Evolutionary conservation across 768 basidiomycete genomes (phyloP), one percentile per base, ranked within the genome.

Genomic region (Mycena olivaceomarginata): DNA sequence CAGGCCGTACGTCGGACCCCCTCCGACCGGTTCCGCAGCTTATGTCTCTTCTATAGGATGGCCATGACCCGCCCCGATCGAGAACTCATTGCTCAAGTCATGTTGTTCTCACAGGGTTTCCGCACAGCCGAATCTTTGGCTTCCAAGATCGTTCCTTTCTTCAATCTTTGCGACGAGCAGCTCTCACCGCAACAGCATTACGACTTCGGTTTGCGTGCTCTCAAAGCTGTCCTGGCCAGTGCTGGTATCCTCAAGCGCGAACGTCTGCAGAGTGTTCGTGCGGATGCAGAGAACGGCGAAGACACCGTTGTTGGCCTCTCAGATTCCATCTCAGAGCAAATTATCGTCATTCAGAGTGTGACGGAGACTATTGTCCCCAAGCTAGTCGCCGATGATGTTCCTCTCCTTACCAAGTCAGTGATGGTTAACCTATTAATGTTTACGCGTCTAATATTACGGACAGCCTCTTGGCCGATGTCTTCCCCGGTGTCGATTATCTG

Each of bases 71-170:
- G 97, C 67, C 98, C 98, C 37, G 98, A 99, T 85, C 94, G 97
- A 75, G 98, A 99, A 84, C 94, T 99, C 64, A 99, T 99, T 82
- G 98, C 98, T 5, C 98, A 99, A 87, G 98, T 99, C 84, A 97
- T 99, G 96, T 89, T 99, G 62, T 99, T 99, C 89, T 99, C 98
- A 22, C 98, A 99, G 88, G 98, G 98, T 77, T 99, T 99, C 93
- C 93, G 98, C 51, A 97, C 97, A 15, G 98, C 98, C 9, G 98
- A 99, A 85, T 95, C 93, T 0, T 91, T 99, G n/a, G 98, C 98
- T 2, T 97, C 97, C 71, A 99, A 99, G 86, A 96, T 99, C 74
- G 98, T 99, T 13, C 98, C 98, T 0, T 99, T 99, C 90, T 99
- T 99, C 91, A 98, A 98, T 84, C 94, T 99, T 71, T 99, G 98